Conservation (phyloP, 805 yeast species). For the Lipomyces orientalis region DNA sequence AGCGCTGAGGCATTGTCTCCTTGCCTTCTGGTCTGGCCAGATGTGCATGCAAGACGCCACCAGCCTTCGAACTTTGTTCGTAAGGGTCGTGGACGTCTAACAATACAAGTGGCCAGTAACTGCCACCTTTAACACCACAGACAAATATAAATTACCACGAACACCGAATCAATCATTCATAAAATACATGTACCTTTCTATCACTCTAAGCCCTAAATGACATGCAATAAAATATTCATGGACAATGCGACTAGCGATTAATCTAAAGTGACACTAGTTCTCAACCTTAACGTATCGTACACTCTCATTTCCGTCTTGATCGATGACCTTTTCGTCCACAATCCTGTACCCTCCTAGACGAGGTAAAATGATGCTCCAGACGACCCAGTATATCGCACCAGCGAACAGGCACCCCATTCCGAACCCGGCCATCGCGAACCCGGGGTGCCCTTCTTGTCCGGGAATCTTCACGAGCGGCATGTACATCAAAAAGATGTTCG, state of each 20-base stretch:
- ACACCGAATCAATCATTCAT: not conserved
- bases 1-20: too few species aligned
- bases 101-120: too few species aligned
- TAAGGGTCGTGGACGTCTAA: too few species aligned
- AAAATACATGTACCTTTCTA: not conserved
- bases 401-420: constrained; percentile 33
- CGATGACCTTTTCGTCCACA: constrained; percentile 25
- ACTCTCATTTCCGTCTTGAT: constrained; percentile 29
- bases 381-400: constrained; percentile 36
- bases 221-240: not conserved
- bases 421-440: constrained; percentile 29
- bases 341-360: constrained; percentile 29
- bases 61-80: too few species aligned
- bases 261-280: constrained; percentile 8
- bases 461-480: constrained; percentile 33
- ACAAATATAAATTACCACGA: too few species aligned
- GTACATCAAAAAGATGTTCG: constrained; percentile 34
- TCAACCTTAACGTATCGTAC: constrained; percentile 28
- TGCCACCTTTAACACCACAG: too few species aligned
- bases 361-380: constrained; percentile 33
- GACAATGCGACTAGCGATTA: not conserved
- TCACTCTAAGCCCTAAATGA: not conserved
- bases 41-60: too few species aligned
- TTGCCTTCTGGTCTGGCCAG: too few species aligned
- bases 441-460: constrained; percentile 30